Base-by-base conservation (phyloP, 257 asterid genomes). In the Lycium ferocissimum region DNA sequence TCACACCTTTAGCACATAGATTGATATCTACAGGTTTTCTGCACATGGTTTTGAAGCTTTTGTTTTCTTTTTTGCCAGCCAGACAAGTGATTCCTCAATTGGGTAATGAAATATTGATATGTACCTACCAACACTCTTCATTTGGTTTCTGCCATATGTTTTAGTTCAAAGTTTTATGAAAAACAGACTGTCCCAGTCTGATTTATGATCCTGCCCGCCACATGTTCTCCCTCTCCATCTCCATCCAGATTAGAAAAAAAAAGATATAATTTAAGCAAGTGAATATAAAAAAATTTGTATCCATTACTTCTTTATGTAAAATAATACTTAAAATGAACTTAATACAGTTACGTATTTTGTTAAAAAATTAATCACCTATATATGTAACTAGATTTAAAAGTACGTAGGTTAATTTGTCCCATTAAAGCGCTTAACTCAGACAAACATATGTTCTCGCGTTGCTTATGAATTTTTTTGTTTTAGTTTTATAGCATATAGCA, bases 141-240 rank as follows among this genome's bases (percentile, higher is more conserved):
- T 45, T 73, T 73, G 61, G 59, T 20, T 73, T 45, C n/a, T 73
- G 40, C 6, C 17, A 73, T 47, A 72, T 43, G 58, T 18, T 72
- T 45, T n/a, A 10, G 53, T 72, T 72, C 43, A 20, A 49, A 12
- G n/a, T 72, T 20, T 72, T 6, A n/a, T 72, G 37, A 72, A 5
- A 49, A 71, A 18, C 37, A 45, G n/a, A 75, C 61, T 75, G 38
- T 72, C 81, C 81, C 61, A 72, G n/a, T 45, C 80, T n/a, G 80
- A n/a, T 72, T 72, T 45, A 45, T 45, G 38, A 45, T 72, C 80
- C n/a, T n/a, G 58, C 58, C 58, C 43, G 80, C 80, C 80, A 72
- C 38, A 47, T 75, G 43, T 75, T 13, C 81, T 47, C 43, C 81
- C 81, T 75, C 40, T 3, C 81, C 81, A 73, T 20, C n/a, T 51